Conservation (phyloP, 371 early-diverging fungal species). For the Lichtheimia ramosa region DNA sequence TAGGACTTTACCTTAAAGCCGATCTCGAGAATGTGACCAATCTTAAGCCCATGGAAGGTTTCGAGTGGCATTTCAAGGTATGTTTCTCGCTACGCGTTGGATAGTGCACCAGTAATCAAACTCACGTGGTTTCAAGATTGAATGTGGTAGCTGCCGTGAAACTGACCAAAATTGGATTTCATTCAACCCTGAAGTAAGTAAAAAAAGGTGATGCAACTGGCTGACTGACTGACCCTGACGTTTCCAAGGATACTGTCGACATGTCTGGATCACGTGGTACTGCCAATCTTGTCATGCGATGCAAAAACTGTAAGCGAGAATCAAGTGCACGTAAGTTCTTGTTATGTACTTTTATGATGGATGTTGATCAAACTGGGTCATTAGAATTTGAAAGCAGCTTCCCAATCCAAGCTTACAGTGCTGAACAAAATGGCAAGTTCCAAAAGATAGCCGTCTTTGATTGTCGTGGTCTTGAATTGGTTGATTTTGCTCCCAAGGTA, state of each 20-base stretch:
- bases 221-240: background rate
- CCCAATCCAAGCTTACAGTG: constrained; percentile 57
- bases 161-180: constrained; percentile 73
- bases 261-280: constrained; percentile 68
- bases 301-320: constrained; percentile 92
- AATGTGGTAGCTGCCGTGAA: constrained; percentile 86
- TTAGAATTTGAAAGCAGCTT: constrained; percentile 63
- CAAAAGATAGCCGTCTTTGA: constrained; percentile 75
- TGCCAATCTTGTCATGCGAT: constrained; percentile 89
- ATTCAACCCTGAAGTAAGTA: constrained; percentile 50
- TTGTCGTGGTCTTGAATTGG: constrained; percentile 84
- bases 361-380: background rate
- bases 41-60: constrained; percentile 59
- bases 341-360: background rate
- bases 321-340: constrained; percentile 61
- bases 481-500: constrained; percentile 79
- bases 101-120: background rate
- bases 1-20: constrained; percentile 71
- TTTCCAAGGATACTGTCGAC: constrained; percentile 28
- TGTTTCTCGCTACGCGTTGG: background rate
- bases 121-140: constrained; percentile 42
- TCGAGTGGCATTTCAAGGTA: constrained; percentile 81
- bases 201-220: background rate
- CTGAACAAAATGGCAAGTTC: constrained; percentile 60
- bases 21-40: constrained; percentile 84